Conservation (phyloP, 345 rosid genomes). For the Geranium brycei region DNA sequence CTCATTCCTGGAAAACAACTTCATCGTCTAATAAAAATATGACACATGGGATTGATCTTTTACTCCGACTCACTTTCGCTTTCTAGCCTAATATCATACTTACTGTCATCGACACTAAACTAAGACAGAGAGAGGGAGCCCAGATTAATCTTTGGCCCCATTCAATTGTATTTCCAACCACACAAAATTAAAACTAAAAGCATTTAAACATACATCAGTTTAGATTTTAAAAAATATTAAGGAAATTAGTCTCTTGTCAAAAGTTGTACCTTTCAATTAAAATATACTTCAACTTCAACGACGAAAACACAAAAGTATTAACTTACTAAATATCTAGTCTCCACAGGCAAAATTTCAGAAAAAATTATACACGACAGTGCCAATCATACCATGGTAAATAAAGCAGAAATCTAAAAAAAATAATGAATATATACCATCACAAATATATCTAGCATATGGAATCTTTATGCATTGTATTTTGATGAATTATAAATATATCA, state of each 20-base stretch:
- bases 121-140: no score
- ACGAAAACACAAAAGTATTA: no score
- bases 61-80: not conserved
- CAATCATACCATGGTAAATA: not conserved
- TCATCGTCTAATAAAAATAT: not conserved
- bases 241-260: no score
- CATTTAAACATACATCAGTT: no score
- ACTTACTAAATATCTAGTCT: not conserved
- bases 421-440: no score
- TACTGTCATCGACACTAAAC: not conserved
- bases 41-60: not conserved
- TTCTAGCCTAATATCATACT: not conserved
- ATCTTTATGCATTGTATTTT: not conserved
- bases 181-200: no score
- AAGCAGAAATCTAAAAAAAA: no score
- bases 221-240: no score
- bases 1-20: not conserved
- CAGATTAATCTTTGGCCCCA: no score
- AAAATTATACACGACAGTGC: not conserved
- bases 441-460: not conserved
- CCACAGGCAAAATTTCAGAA: not conserved
- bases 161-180: no score
- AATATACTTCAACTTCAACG: no score
- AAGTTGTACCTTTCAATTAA: no score
- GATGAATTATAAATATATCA: not conserved